Evolutionary conservation across 2,329 filamentous ascomycete genomes (phyloP).

Genomic region (Cytospora schulzeri): DNA sequence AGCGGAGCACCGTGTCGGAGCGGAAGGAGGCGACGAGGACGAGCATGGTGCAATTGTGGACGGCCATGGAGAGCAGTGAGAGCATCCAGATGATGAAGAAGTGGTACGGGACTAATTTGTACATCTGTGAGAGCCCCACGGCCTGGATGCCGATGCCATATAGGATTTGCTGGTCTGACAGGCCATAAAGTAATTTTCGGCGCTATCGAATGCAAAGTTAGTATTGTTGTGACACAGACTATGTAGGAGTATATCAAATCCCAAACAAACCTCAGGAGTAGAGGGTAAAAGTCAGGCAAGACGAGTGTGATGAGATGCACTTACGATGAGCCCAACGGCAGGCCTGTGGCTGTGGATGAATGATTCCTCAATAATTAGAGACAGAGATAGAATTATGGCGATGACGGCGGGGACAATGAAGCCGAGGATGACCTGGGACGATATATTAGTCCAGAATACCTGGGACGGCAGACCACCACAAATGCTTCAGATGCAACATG

Average conservation of each 20-base stretch:
- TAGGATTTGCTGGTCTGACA: conserved; percentile 70
- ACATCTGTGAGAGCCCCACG: conserved; percentile 62
- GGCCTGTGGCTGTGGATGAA: conserved; percentile 20
- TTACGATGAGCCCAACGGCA: conserved; percentile 18
- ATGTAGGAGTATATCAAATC: too few species aligned
- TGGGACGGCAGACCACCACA: too few species aligned
- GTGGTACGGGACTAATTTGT: conserved; percentile 64
- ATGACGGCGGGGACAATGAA: conserved; percentile 26
- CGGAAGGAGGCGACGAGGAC: conserved; percentile 67
- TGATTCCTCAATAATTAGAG: conserved; percentile 26
- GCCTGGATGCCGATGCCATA: conserved; percentile 70
- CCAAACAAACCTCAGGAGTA: not conserved
- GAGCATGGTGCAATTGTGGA: conserved; percentile 66
- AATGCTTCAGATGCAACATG: not conserved
- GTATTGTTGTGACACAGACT: too few species aligned
- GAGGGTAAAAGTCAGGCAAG: not conserved
- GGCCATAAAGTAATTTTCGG: conserved; percentile 65
- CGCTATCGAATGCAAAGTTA: conserved; percentile 31
- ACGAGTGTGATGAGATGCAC: not conserved
- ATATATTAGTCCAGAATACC: conserved; percentile 4
- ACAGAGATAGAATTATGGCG: conserved; percentile 24
- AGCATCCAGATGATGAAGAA: conserved; percentile 71
- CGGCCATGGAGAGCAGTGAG: conserved; percentile 64
- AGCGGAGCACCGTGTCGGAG: conserved; percentile 66
- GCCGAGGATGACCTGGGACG: conserved; percentile 24